Base-by-base conservation (phyloP, 1,284 basidiomycete species). In the Ceratobasidium sp. region DNA sequence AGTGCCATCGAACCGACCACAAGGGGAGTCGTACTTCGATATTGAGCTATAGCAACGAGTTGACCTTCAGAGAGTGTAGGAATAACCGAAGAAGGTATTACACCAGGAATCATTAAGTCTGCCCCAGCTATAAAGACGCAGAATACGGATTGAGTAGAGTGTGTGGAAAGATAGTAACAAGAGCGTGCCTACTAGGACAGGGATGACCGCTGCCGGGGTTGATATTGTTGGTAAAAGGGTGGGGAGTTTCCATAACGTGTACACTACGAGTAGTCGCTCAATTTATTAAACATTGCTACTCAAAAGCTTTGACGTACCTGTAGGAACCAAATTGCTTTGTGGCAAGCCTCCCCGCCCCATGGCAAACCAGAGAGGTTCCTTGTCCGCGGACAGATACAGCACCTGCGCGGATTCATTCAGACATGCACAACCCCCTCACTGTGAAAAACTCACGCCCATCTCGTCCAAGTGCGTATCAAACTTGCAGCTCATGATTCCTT, bases 281-380 rank as follows among this genome's bases (percentile, higher is more conserved):
- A 16, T 39, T 48, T 19, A 39, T 22, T 13, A 48, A 3, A 22
- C 19, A 13, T 51, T 22, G 13, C n/a, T 41, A 5, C 1, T 2
- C 3, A 11, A 24, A 2, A 14, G 24, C 13, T 59, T 46, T 39
- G 9, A 65, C 66, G 58, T 77, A 89, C 90, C 83, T 51, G 92
- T 92, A 13, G 92, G 92, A 53, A 94, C 86, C 34, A 92, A 84
- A 76, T 87, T 89, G 74, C 56, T 87, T 87, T 74, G 84, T 86
- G 79, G 8, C 78, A 80, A 19, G 80, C 73, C 84, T 86, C 81
- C 90, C 91, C 48, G 54, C 7, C 92, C 92, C 39, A 92, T 81
- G 0, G 88, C 88, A 80, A 95, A 92, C 93, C 94, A 95, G 27
- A 95, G 82, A 0, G 93, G 93, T 79, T 93, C 89, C 14, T 92